Conservation (phyloP, 495 filamentous ascomycete genomes). For the Hypoxylon intermedium region DNA sequence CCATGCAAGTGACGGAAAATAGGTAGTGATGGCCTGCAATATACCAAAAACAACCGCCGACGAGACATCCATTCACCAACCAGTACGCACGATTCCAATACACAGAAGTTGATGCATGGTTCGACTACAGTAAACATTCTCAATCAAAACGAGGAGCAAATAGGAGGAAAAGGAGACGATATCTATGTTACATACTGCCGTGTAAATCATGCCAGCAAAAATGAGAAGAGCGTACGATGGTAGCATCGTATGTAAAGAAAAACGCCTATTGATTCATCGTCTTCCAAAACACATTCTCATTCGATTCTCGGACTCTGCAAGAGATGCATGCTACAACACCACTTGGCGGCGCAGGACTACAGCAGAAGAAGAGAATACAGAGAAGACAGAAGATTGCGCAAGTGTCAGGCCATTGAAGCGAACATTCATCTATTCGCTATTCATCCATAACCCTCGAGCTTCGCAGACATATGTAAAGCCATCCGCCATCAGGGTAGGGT, state of each 20-base stretch:
- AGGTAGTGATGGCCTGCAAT: conserved; percentile 34
- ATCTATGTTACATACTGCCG: conserved; percentile 24
- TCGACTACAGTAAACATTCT: conserved; percentile 33
- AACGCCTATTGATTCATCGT: conserved; percentile 1
- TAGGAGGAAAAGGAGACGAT: conserved; percentile 2
- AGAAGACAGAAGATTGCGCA: neutral
- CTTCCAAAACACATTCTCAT: neutral
- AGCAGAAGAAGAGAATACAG: neutral
- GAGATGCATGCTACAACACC: neutral
- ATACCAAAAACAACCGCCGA: conserved; percentile 21
- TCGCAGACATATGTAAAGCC: neutral
- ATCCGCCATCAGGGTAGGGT: conserved; percentile 26
- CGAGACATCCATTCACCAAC: conserved; percentile 28
- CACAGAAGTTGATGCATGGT: conserved; percentile 16
- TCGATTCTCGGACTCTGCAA: neutral
- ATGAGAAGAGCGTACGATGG: conserved; percentile 9
- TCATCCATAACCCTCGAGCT: conserved; percentile 20
- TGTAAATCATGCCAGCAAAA: conserved; percentile 33
- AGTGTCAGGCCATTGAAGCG: neutral
- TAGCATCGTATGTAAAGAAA: conserved; percentile 25
- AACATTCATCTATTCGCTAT: conserved; percentile 2
- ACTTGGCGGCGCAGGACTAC: neutral
- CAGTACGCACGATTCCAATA: conserved; percentile 18
- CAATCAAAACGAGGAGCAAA: conserved; percentile 16
- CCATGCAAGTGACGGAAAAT: conserved; percentile 33